Evolutionary conservation across 768 basidiomycete species (phyloP).

Genomic region (Amyloporia xantha): DNA sequence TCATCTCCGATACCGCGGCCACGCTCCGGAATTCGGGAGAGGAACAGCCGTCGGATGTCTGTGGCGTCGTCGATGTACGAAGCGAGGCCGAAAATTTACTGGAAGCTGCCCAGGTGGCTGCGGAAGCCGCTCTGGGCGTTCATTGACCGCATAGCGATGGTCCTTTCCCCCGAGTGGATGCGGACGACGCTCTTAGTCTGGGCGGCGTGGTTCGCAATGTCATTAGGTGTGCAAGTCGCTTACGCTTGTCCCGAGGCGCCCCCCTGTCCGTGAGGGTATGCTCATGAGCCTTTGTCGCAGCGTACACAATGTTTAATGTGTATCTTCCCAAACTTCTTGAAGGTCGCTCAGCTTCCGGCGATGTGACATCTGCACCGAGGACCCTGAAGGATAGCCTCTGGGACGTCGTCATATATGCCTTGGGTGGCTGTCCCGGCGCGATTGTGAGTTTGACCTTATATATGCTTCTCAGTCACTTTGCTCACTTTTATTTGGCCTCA

Average conservation of each 20-base stretch:
- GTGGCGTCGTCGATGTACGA: constrained; percentile 37
- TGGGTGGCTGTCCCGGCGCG: constrained; percentile 82
- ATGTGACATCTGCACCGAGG: constrained; percentile 28
- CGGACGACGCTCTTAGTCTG: constrained; percentile 75
- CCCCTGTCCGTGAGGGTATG: too few relatives aligned
- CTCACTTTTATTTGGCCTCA: not conserved
- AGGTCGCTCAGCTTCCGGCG: constrained; percentile 30
- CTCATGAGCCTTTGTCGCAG: constrained; percentile 31
- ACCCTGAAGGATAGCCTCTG: constrained; percentile 59
- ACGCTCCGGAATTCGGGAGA: not conserved
- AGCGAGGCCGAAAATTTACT: constrained; percentile 33
- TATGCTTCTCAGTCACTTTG: not conserved
- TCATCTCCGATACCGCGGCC: constrained; percentile 2
- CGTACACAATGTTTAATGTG: constrained; percentile 91
- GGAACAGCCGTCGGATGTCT: constrained; percentile 11
- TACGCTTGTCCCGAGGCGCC: too few relatives aligned
- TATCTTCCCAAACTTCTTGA: constrained; percentile 85
- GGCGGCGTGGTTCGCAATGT: constrained; percentile 69
- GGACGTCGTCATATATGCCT: constrained; percentile 82
- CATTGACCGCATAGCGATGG: constrained; percentile 59
- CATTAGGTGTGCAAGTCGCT: constrained; percentile 69
- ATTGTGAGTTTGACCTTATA: constrained; percentile 42
- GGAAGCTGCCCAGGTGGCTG: constrained; percentile 46
- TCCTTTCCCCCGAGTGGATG: constrained; percentile 71
- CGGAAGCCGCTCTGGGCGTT: constrained; percentile 59